Base-by-base conservation (phyloP, 495 filamentous ascomycete species). In the Rostrohypoxylon terebratum region DNA sequence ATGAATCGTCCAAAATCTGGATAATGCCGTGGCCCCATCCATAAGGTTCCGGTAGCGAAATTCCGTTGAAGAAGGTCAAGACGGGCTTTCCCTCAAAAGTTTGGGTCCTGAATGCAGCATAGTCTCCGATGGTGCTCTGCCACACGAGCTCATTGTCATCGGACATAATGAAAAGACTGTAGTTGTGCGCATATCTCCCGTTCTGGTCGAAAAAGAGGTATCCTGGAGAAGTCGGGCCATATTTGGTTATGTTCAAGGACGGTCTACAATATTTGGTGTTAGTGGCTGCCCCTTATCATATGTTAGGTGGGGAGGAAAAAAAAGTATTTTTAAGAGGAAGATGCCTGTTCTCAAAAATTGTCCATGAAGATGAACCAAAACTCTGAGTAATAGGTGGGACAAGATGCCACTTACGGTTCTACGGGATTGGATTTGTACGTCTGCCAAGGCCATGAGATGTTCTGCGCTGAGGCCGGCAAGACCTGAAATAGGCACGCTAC, bases 21-120 rank as follows among this genome's bases (percentile, higher is more conserved):
- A 81, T 80, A 25, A 70, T 62, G 11, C 85, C 85, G 36, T 81
- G 73, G 0, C 84, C 85, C 71, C 84, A 82, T 0, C 82, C 85
- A 2, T 73, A 72, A 1, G 69, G 69, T 23, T 66, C 74, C 11
- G 81, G 44, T 0, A 75, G 69, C 57, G 83, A 80, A 72, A 84
- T 75, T 0, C 85, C 85, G 11, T 77, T 77, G 82, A 85, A 87
- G 55, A 84, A 87, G 0, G 83, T 84, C 45, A 87, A 63, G 71
- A 83, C 81, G 9, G 74, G 75, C 62, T 78, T 74, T 2, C 78
- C 81, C 47, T 79, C 78, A 50, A 76, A 84, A 0, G 28, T 72
- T 25, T 83, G 75, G 5, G 83, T 70, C 62, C 79, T 79, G 14
- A 81, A 60, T 69, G 34, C 67, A 34, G 36, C 40, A 28, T 69